These are phyloP conservation scores for Candida parachauliodes DNA, from an alignment of 805 yeast species.

Conservation along the genomic window DNA sequence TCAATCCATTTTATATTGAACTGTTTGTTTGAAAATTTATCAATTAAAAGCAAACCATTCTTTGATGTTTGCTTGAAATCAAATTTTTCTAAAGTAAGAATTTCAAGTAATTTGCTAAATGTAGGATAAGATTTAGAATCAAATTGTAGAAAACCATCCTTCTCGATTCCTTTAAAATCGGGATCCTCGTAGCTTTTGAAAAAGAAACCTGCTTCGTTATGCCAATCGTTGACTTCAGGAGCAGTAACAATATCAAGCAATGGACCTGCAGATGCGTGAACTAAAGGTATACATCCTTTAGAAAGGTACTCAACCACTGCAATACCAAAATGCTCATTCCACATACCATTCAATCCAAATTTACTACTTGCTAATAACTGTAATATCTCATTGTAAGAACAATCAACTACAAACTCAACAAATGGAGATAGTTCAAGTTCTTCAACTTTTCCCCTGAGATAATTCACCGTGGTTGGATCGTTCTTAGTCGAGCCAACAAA, in stretches of 20 bases:
- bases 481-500: slow-evolving; percentile 73
- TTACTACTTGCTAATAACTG: slow-evolving; percentile 51
- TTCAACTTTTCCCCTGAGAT: slow-evolving; percentile 41
- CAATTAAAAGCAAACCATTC: slow-evolving; percentile 44
- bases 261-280: slow-evolving; percentile 96
- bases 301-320: slow-evolving; percentile 92
- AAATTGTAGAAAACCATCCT: slow-evolving; percentile 6
- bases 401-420: slow-evolving; percentile 66
- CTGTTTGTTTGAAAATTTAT: slow-evolving; percentile 57
- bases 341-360: slow-evolving; percentile 92
- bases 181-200: slow-evolving; percentile 73
- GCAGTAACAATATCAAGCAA: slow-evolving; percentile 72
- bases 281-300: slow-evolving; percentile 81
- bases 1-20: slow-evolving; percentile 55
- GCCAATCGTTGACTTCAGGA: slow-evolving; percentile 16
- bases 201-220: slow-evolving; percentile 69
- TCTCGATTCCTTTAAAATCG: slow-evolving; percentile 39
- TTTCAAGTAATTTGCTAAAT: slow-evolving; percentile 15
- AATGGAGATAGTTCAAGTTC: slow-evolving; percentile 25
- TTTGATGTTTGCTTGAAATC: slow-evolving; percentile 39
- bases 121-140: slow-evolving; percentile 4
- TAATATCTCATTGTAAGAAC: slow-evolving; percentile 63
- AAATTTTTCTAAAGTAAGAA: slow-evolving; percentile 46
- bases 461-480: slow-evolving; percentile 59
- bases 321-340: slow-evolving; percentile 99